These are phyloP conservation scores for Leccinum subrobustum DNA, from an alignment of 1,284 basidiomycete genomes.

Conservation along the genomic window DNA sequence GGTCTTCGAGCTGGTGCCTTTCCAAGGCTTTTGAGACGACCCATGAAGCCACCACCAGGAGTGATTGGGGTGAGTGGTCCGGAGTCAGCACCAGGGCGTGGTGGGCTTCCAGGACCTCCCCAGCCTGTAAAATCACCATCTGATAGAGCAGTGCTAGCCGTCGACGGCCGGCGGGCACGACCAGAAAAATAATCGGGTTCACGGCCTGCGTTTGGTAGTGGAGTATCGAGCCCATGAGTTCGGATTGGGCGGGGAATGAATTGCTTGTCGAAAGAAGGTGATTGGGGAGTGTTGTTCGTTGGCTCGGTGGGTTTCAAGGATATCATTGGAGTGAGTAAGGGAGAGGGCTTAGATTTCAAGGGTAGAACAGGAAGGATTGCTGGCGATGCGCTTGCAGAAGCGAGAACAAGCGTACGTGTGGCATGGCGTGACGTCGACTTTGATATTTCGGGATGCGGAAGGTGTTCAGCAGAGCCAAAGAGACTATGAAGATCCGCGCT, in stretches of 20 bases:
- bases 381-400: conserved; percentile 42
- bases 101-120: conserved; percentile 42
- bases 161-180: conserved; percentile 44
- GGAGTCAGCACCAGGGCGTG: conserved; percentile 28
- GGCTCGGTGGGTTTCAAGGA: conserved; percentile 39
- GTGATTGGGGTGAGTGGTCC: conserved; percentile 50
- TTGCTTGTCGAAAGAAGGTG: conserved; percentile 34
- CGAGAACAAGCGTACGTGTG: conserved; percentile 23
- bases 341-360: conserved; percentile 45
- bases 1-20: conserved; percentile 40
- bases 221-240: conserved; percentile 31
- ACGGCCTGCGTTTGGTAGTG: conserved; percentile 22
- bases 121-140: conserved; percentile 56
- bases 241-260: conserved; percentile 33
- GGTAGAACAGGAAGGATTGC: conserved; percentile 55
- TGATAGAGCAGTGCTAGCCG: conserved; percentile 37
- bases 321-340: conserved; percentile 58
- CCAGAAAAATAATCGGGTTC: conserved; percentile 54
- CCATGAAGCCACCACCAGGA: conserved; percentile 67
- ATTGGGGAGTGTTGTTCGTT: conserved; percentile 39
- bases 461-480: conserved; percentile 26
- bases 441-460: conserved; percentile 33
- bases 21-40: conserved; percentile 74
- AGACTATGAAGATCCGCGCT: conserved; percentile 32
- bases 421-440: conserved; percentile 13